Percentiles rank a stretch among this genome's conserved stretches.
phyloP scores from a whole-genome alignment of 768 basidiomycete genomes.

The Lactifluus pinguis region DNA sequence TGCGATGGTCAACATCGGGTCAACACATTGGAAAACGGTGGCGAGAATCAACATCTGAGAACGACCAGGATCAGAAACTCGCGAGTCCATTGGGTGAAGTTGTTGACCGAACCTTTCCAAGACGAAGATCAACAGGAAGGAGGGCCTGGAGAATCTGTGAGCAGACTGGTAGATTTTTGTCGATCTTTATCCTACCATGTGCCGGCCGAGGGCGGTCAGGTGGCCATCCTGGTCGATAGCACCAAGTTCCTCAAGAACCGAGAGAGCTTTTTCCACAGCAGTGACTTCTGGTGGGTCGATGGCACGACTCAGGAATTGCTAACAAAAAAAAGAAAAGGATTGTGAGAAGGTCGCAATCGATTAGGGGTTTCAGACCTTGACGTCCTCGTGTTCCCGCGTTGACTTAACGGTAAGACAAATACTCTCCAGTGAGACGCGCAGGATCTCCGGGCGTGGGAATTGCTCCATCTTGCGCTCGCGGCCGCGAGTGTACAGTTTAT shows the following conservation, averaged over 20 bases:
- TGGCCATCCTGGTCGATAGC: slow-evolving; percentile 56
- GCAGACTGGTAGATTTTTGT: not conserved
- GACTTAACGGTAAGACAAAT: slow-evolving; percentile 77
- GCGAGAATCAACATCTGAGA: slow-evolving; percentile 82
- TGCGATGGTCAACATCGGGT: slow-evolving; percentile 72
- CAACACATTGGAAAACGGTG: slow-evolving; percentile 74
- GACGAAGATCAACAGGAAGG: slow-evolving; percentile 80
- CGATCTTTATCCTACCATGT: slow-evolving; percentile 44
- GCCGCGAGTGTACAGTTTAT: slow-evolving; percentile 75
- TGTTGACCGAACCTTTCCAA: slow-evolving; percentile 56
- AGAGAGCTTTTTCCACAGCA: slow-evolving; percentile 72
- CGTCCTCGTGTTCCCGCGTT: slow-evolving; percentile 67
- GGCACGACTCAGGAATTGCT: slow-evolving; percentile 62
- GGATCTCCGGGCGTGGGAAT: slow-evolving; percentile 82
- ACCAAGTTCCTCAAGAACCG: slow-evolving; percentile 64
- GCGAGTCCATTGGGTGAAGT: not conserved
- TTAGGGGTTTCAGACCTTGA: slow-evolving; percentile 40
- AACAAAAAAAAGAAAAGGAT: not conserved
- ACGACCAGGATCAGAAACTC: not conserved
- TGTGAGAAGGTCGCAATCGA: not conserved
- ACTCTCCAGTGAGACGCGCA: slow-evolving; percentile 77
- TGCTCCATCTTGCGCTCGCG: slow-evolving; percentile 59
- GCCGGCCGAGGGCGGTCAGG: slow-evolving; percentile 74
- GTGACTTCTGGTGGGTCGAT: slow-evolving; percentile 74
- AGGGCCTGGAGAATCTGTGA: slow-evolving; percentile 42